Evolutionary conservation across 2,329 filamentous ascomycete genomes (phyloP).

Genomic region (Fusarium tjaetaba): DNA sequence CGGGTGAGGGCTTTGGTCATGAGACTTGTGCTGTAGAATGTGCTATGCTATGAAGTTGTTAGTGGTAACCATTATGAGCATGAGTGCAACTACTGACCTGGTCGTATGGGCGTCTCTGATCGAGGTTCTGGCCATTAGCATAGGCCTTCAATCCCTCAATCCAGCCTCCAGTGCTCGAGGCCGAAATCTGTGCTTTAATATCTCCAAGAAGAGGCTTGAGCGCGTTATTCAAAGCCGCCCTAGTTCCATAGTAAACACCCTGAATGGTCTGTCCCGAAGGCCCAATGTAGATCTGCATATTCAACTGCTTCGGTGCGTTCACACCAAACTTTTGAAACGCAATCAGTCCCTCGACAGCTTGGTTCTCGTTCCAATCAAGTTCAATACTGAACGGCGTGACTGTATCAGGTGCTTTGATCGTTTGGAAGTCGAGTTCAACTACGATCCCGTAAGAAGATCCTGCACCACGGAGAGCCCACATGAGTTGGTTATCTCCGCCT

Average conservation of each 20-base stretch:
- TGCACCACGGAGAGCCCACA: conserved; percentile 46
- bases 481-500: conserved; percentile 38
- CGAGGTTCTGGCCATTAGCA: conserved; percentile 27
- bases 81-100: conserved; percentile 8
- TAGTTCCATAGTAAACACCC: conserved; percentile 44
- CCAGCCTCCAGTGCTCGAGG: conserved; percentile 38
- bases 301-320: conserved; percentile 42
- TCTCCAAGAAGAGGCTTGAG: conserved; percentile 36
- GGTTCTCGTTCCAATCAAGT: conserved; percentile 26
- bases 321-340: conserved; percentile 41
- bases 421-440: conserved; percentile 43
- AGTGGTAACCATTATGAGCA: neutral
- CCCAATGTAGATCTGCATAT: conserved; percentile 43
- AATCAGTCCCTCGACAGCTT: conserved; percentile 34
- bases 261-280: conserved; percentile 37
- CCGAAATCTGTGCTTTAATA: conserved; percentile 12
- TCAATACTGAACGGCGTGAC: conserved; percentile 39
- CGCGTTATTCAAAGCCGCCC: conserved; percentile 16
- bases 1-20: conserved; percentile 41
- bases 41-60: conserved; percentile 37
- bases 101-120: conserved; percentile 42
- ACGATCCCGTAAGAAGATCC: conserved; percentile 48
- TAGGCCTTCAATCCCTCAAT: conserved; percentile 40
- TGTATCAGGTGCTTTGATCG: conserved; percentile 36
- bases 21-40: conserved; percentile 46